Evolutionary conservation across 2,329 filamentous ascomycete species (phyloP).

Genomic region (Lasiodiplodia gonubiensis): DNA sequence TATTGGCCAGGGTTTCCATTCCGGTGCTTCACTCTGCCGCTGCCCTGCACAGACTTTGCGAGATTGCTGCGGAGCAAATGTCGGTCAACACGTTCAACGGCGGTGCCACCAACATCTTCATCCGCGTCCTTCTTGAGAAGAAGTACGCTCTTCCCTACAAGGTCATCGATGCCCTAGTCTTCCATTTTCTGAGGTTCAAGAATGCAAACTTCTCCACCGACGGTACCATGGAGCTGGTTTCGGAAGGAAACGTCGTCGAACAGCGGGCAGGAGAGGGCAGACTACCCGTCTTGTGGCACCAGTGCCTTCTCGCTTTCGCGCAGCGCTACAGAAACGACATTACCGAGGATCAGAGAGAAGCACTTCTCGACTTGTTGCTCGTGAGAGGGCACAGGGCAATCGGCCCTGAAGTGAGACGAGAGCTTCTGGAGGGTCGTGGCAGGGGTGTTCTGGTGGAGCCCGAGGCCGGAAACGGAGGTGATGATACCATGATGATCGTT

Average conservation of each 20-base stretch:
- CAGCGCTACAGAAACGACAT: conserved; percentile 96
- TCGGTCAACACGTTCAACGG: conserved; percentile 82
- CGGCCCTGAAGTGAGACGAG: conserved; percentile 86
- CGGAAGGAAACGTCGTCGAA: conserved; percentile 37
- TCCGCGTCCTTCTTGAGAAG: conserved; percentile 91
- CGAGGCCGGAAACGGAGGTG: conserved; percentile 68
- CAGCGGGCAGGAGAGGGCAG: conserved; percentile 60
- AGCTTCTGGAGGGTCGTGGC: conserved; percentile 85
- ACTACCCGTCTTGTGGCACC: conserved; percentile 94
- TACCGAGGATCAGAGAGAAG: conserved; percentile 92
- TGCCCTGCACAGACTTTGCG: conserved; percentile 87
- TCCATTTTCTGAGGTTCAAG: conserved; percentile 92
- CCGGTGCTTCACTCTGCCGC: conserved; percentile 92
- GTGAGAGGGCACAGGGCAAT: conserved; percentile 86
- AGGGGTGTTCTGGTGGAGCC: conserved; percentile 74
- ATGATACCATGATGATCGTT: conserved; percentile 86
- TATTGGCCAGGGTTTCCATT: conserved; percentile 82
- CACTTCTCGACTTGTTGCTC: conserved; percentile 83
- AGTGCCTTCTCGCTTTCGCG: conserved; percentile 88
- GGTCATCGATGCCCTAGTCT: conserved; percentile 91
- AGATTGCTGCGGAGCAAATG: conserved; percentile 91
- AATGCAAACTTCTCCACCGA: conserved; percentile 66
- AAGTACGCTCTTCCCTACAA: conserved; percentile 95
- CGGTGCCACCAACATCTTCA: conserved; percentile 93
- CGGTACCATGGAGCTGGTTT: conserved; percentile 33